Conservation (phyloP, 176 grass and related monocot genomes). For the Hsuehochloa calcarea region DNA sequence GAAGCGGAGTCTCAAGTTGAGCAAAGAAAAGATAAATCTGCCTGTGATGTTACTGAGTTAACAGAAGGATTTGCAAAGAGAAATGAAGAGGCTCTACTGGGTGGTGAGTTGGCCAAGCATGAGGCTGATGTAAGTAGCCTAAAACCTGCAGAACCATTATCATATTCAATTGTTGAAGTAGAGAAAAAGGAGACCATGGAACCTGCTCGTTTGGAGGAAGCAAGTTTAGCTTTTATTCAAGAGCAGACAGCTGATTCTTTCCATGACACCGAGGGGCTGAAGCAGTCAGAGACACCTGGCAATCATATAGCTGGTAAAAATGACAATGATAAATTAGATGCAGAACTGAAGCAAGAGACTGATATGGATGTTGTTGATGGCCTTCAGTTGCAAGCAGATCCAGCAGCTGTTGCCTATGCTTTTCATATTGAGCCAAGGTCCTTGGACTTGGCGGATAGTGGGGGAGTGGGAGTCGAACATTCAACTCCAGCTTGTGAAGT, state of each 20-base stretch:
- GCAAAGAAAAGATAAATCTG: not conserved
- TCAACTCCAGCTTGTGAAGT: not conserved
- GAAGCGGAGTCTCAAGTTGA: not conserved
- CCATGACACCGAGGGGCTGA: conserved; percentile 5
- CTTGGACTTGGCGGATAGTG: conserved; percentile 3
- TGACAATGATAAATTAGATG: not conserved
- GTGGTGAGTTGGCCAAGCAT: conserved; percentile 3
- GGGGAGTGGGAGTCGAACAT: not conserved
- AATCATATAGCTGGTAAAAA: conserved; percentile 19
- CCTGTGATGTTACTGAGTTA: not conserved
- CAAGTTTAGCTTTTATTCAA: conserved; percentile 2
- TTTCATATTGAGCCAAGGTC: conserved; percentile 16
- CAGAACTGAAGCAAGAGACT: conserved; percentile 8
- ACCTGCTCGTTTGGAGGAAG: not conserved
- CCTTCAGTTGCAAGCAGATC: not conserved
- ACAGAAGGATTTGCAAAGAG: not conserved
- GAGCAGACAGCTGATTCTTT: conserved; percentile 13
- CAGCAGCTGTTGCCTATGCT: not conserved
- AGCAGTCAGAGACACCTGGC: conserved; percentile 3
- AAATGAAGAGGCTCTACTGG: not conserved
- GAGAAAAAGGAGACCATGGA: not conserved
- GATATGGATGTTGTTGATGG: conserved; percentile 15
- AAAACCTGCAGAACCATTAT: not conserved
- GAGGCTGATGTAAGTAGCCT: not conserved
- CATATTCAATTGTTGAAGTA: conserved; percentile 3